These are phyloP conservation scores for Eutrema yunnanense DNA, from an alignment of 345 rosid species.

Conservation along the genomic window DNA sequence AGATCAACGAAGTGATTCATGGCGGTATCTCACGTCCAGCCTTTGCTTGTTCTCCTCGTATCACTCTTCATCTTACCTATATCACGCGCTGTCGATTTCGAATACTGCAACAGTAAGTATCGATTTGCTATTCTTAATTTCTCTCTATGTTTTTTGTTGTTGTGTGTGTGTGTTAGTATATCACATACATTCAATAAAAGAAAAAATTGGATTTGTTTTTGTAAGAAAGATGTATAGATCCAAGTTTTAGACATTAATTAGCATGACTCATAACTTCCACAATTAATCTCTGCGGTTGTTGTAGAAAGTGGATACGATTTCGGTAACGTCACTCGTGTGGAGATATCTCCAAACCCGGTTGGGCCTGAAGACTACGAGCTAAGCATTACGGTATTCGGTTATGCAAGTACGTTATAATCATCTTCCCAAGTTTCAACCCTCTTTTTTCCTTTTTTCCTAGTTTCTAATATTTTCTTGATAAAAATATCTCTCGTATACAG, in stretches of 20 bases:
- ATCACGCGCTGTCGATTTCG: neutral
- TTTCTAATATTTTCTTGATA: neutral
- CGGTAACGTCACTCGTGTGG: neutral
- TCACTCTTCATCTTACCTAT: constrained; percentile 4
- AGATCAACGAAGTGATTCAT: neutral
- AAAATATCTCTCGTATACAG: neutral
- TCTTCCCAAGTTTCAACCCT: neutral
- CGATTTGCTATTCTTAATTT: neutral
- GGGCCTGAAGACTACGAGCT: neutral
- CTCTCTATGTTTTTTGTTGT: neutral
- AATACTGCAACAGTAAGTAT: constrained; percentile 3
- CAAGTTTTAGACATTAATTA: neutral
- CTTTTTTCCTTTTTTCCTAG: neutral
- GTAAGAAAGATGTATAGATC: neutral
- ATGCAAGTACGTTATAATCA: neutral
- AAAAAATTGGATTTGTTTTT: neutral
- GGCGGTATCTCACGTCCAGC: neutral
- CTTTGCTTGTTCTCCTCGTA: neutral
- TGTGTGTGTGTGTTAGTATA: neutral
- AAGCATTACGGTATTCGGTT: neutral
- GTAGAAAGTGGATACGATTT: neutral
- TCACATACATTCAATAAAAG: neutral
- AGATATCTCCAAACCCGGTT: neutral
- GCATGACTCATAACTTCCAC: neutral
- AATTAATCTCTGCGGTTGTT: neutral